A percentile compares a stretch with the other conserved stretches of the same genome.
These are phyloP conservation scores for Puccinia novopanici DNA, from an alignment of 1,284 basidiomycete species.

Conservation along the genomic window DNA sequence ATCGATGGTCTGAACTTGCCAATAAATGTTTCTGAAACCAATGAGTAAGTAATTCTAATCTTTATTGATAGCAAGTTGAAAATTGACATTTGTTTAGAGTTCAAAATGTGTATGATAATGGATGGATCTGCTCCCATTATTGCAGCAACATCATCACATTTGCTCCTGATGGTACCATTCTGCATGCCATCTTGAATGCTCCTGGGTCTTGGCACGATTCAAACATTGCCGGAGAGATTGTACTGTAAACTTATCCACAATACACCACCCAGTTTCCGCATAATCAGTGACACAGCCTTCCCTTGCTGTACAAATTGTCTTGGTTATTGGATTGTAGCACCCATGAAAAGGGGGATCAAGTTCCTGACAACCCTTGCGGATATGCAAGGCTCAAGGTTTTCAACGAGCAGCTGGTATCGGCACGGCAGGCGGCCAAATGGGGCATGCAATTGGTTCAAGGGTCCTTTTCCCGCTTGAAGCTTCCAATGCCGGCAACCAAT, in stretches of 20 bases:
- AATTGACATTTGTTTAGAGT: neutral
- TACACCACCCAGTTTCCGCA: neutral
- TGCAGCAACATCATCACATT: neutral
- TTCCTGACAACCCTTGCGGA: neutral
- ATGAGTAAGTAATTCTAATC: neutral
- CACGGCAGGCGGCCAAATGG: no score
- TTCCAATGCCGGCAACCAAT: neutral
- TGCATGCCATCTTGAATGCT: no score
- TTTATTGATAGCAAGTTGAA: neutral
- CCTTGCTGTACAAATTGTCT: neutral
- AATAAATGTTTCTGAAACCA: neutral
- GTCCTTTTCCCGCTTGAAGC: neutral
- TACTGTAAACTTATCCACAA: neutral
- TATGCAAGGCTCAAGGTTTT: neutral
- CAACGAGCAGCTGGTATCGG: no score
- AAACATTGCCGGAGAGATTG: neutral
- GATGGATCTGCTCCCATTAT: neutral
- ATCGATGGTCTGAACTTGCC: no score
- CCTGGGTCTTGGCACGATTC: no score
- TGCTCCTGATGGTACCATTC: no score
- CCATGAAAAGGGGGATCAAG: neutral
- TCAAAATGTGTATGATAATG: neutral
- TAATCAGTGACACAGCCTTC: conserved; percentile 1
- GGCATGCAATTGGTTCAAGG: neutral
- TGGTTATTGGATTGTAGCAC: neutral